These are phyloP conservation scores for Fusarium oxysporum DNA, from an alignment of 2,329 filamentous ascomycete genomes.

Conservation along the genomic window DNA sequence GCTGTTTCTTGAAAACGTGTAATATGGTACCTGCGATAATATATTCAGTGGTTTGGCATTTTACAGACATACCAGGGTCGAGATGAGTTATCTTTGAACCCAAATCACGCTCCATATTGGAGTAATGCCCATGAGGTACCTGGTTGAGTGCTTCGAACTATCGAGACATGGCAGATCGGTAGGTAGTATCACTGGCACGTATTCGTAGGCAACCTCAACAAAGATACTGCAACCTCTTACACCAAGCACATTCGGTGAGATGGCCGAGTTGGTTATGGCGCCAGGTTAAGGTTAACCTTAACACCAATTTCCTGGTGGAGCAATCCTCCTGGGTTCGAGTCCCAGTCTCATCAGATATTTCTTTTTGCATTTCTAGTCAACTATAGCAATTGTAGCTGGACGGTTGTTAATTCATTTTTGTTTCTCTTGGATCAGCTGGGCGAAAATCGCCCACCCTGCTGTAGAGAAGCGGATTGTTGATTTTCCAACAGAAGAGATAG, in stretches of 20 bases:
- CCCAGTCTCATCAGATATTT: constrained; percentile 47
- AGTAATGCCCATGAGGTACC: neutral
- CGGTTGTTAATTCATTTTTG: neutral
- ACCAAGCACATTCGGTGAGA: constrained; percentile 43
- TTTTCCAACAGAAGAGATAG: neutral
- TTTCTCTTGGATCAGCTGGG: neutral
- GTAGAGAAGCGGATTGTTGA: neutral
- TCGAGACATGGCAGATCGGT: neutral
- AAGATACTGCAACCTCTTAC: fast-evolving
- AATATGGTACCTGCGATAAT: neutral
- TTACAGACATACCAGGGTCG: neutral
- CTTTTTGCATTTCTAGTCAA: neutral
- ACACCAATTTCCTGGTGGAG: constrained; percentile 49
- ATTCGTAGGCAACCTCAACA: fast-evolving
- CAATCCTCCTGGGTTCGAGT: constrained; percentile 53
- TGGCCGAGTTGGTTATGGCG: constrained; percentile 54
- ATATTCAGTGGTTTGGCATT: no score
- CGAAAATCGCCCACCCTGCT: neutral
- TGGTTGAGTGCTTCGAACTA: neutral
- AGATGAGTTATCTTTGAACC: neutral
- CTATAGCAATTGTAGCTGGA: neutral
- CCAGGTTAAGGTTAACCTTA: constrained; percentile 51
- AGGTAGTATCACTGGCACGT: neutral
- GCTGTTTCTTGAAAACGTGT: neutral
- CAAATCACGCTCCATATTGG: neutral